phyloP scores from a whole-genome alignment of 768 basidiomycete species.

The Boletellus sp. region DNA sequence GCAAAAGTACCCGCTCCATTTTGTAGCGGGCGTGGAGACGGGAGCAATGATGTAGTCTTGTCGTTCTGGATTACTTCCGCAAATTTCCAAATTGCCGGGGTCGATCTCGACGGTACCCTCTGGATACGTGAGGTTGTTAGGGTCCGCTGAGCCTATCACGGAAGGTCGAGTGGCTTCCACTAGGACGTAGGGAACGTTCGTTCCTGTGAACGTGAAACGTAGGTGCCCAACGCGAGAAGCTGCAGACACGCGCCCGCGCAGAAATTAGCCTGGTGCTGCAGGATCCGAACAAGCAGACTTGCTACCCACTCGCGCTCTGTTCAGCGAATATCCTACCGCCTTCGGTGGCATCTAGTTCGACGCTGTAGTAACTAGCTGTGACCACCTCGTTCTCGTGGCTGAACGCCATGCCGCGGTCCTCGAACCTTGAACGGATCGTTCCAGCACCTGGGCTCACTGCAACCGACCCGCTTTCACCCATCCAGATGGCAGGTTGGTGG shows the following conservation, averaged over 20 bases:
- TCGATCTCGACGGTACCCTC: conserved; percentile 48
- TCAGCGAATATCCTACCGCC: conserved; percentile 54
- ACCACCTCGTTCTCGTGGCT: conserved; percentile 51
- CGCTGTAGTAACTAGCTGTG: conserved; percentile 53
- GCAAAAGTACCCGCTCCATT: conserved; percentile 49
- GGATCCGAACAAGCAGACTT: background rate
- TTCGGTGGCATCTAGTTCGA: conserved; percentile 50
- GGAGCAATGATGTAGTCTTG: conserved; percentile 72
- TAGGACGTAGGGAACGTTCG: conserved; percentile 51
- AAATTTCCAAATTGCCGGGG: conserved; percentile 45
- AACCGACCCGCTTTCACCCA: conserved; percentile 73
- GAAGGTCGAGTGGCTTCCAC: conserved; percentile 65
- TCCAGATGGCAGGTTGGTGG: conserved; percentile 86
- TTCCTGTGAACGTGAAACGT: conserved; percentile 58
- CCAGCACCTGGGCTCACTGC: conserved; percentile 57
- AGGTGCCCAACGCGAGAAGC: conserved; percentile 76
- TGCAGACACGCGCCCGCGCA: conserved; percentile 24
- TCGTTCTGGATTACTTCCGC: conserved; percentile 62
- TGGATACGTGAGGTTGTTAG: conserved; percentile 50
- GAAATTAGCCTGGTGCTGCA: conserved; percentile 4
- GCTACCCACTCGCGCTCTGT: conserved; percentile 57
- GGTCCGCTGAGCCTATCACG: conserved; percentile 50
- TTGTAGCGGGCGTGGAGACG: conserved; percentile 37
- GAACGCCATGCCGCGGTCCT: conserved; percentile 54
- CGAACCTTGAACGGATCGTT: conserved; percentile 49